These are phyloP conservation scores for Poteriospumella lacustris DNA, from an alignment of 108 stramenopile genomes.

Conservation along the genomic window DNA sequence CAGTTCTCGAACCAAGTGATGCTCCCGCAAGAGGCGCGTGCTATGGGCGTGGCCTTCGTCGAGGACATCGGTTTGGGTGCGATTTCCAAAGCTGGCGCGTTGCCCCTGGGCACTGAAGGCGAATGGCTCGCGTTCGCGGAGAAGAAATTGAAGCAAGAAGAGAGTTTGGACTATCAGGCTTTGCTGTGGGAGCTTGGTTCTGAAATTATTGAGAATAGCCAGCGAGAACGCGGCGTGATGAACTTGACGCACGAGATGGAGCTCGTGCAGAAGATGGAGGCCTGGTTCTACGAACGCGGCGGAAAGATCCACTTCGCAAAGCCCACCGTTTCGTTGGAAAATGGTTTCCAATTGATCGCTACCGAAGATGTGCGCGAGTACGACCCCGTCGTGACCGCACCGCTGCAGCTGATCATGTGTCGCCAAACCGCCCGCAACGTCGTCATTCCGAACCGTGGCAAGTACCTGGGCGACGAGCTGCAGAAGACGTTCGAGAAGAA, in stretches of 20 bases:
- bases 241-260: slow-evolving; percentile 18
- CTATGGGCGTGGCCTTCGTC: background rate
- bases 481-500: slow-evolving; percentile 28
- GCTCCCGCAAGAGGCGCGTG: background rate
- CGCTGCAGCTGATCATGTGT: slow-evolving; percentile 21
- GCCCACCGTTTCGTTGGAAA: background rate
- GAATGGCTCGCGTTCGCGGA: slow-evolving; percentile 20
- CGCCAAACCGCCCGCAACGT: slow-evolving; percentile 14
- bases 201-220: slow-evolving; percentile 5
- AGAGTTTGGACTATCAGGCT: slow-evolving; percentile 20
- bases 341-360: slow-evolving; percentile 18
- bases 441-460: background rate
- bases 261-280: background rate
- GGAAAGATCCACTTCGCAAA: slow-evolving; percentile 18
- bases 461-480: slow-evolving; percentile 27
- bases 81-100: slow-evolving; percentile 26
- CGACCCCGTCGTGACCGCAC: background rate
- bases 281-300: slow-evolving; percentile 4
- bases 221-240: background rate
- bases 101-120: slow-evolving; percentile 13
- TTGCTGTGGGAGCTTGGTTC: slow-evolving; percentile 23
- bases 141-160: slow-evolving; percentile 13
- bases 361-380: slow-evolving; percentile 1
- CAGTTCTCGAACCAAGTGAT: background rate
- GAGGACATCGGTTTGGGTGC: slow-evolving; percentile 25